Evolutionary conservation across 306 rosid species (phyloP), one percentile per base, ranked within the genome.

Genomic region (Albizia julibrissin): DNA sequence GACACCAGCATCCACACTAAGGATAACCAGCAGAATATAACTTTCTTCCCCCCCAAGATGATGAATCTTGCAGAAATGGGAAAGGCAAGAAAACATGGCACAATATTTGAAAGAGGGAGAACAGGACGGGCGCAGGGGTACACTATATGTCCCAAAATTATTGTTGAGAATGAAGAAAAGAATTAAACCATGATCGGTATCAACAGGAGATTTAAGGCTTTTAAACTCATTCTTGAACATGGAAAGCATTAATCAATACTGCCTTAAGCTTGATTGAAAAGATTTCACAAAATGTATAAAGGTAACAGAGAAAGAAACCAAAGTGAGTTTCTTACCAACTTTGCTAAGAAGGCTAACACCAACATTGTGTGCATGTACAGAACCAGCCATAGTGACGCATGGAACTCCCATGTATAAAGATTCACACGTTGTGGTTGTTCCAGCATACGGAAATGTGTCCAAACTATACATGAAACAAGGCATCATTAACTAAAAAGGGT

Each of bases 371-470:
- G 99, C 99, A 79, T 95, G 99, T 50, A 91, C 94, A 22, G 99
- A 91, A 79, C 99, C 99, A 71, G 92, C 97, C 99, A 95, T 95
- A 59, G 97, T 93, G 78, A 95, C 92, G 87, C 99, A 95, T 22
- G 99, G 99, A 79, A 95, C 99, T 67, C 99, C 99, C 99, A 95
- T 95, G 91, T 90, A 95, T 77, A 95, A 86, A 75, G 99, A 95
- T 80, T 95, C 99, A 46, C 99, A 95, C 34, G 99, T 93, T 8
- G 99, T 95, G 31, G 99, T 95, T 27, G 99, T 95, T 80, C 99
- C 98, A 77, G 99, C 99, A 88, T 95, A 95, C 14, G 99, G 99
- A 83, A 93, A 95, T 39, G 99, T 95, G 89, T 95, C 99, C 96
- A 95, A 86, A 84, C 99, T 95, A 29, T 7, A 86, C 89, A 93